A percentile compares a stretch with the other conserved stretches of the same genome.
These are phyloP conservation scores for Exobasidium rhododendri DNA, from an alignment of 1,284 basidiomycete genomes.

Conservation along the genomic window DNA sequence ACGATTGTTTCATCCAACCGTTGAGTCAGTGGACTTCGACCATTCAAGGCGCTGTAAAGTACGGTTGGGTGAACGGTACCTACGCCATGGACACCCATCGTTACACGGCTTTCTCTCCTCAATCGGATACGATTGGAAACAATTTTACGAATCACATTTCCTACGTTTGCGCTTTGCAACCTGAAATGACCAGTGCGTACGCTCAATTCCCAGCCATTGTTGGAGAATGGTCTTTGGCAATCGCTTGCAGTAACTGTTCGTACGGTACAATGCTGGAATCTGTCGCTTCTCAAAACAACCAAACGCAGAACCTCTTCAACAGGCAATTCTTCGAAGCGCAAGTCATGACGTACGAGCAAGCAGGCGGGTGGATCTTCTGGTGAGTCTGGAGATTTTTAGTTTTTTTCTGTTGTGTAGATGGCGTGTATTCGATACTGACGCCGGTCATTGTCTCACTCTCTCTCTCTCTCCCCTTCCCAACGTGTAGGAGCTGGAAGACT, in stretches of 20 bases:
- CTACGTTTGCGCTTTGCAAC: conserved; percentile 3
- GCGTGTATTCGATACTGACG: not conserved
- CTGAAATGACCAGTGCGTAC: not conserved
- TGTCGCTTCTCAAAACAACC: conserved; percentile 15
- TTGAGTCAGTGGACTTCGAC: conserved; percentile 10
- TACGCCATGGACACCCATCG: conserved; percentile 17
- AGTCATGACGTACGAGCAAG: conserved; percentile 15
- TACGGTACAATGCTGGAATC: conserved; percentile 10
- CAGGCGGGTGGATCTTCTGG: conserved; percentile 13
- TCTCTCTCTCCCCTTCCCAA: no score
- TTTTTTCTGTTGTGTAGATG: no score
- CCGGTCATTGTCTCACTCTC: not conserved
- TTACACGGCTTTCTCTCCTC: conserved; percentile 16
- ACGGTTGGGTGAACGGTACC: not conserved
- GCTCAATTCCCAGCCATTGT: conserved; percentile 11
- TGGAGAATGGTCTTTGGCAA: conserved; percentile 17
- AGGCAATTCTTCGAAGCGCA: conserved; percentile 24
- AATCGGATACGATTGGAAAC: not conserved
- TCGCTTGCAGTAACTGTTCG: conserved; percentile 13
- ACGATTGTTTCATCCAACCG: conserved; percentile 51
- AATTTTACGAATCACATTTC: conserved; percentile 13
- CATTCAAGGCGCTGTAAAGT: conserved; percentile 11
- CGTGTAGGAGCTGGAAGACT: conserved; percentile 27
- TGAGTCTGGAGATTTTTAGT: no score
- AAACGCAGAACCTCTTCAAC: conserved; percentile 15